Evolutionary conservation across 176 grass and related monocot genomes (phyloP), one percentile per base, ranked within the genome.

Genomic region (Carex littledalei): DNA sequence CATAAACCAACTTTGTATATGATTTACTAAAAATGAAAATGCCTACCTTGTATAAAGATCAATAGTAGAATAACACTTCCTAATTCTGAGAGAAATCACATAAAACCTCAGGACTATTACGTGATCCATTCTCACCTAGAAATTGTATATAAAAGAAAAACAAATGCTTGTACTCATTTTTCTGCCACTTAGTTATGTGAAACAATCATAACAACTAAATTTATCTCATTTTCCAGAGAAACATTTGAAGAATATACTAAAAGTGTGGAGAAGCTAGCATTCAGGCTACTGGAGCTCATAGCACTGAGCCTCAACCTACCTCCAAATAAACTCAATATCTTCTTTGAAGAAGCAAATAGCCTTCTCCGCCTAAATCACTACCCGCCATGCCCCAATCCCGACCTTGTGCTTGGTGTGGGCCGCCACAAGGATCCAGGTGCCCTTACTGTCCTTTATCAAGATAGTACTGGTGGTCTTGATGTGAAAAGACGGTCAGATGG

Each of bases 281-380:
- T 97, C 43, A 93, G 59, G 70, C 54, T 97, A 43, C 77, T 94
- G 81, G 89, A 94, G 82, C 91, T 94, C 70, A 94, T 97, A 43
- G 86, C 95, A 10, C 87, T 90, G 20, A 93, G 87, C 84, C 78
- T 97, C 34, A 80, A 83, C 47, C 84, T 97, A 22, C 45, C 32
- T 1, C 80, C 90, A 0, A 89, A 93, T 78, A 50, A 92, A 11
- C 74, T 97, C 21, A 45, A 87, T 58, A 56, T 87, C 61, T 97
- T 94, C 90, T 97, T 97, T 84, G 67, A 85, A 50, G 74, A 91
- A 16, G 85, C 92, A 78, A 88, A 81, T 29, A 90, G 86, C 14
- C 89, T 94, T 87, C 53, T 97, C 58, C 86, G 95, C 9, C 86
- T 97, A 10, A 97, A 97, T 54, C 89, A 97, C 87, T 97, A 97